A percentile compares a stretch with the other conserved stretches of the same genome.
Evolutionary conservation across 495 filamentous ascomycete species (phyloP).

Genomic region (Aspergillus funiculosus): DNA sequence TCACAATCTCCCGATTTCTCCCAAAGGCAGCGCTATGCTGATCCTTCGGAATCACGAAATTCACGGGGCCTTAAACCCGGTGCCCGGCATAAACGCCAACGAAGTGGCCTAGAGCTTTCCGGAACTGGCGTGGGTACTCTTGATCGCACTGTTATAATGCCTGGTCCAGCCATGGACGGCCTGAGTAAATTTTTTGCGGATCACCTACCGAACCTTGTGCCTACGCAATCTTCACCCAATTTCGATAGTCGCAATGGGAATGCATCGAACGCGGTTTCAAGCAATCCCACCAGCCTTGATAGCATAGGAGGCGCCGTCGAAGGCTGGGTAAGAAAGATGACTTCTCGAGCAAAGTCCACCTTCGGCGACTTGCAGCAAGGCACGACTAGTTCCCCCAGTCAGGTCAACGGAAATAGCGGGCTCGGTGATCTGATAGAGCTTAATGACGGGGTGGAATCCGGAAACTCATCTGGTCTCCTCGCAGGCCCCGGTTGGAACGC

Average conservation of each 20-base stretch:
- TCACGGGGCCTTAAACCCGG: conserved; percentile 16
- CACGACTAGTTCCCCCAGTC: conserved; percentile 28
- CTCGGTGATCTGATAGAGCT: conserved; percentile 81
- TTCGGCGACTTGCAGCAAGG: conserved; percentile 40
- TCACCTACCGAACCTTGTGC: conserved; percentile 66
- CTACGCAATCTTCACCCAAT: conserved; percentile 26
- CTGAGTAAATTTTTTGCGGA: conserved; percentile 73
- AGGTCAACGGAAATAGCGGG: conserved; percentile 33
- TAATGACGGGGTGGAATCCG: conserved; percentile 49
- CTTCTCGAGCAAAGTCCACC: conserved; percentile 43
- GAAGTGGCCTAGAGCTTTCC: conserved; percentile 49
- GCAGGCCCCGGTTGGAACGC: conserved; percentile 18
- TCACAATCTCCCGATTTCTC: conserved; percentile 19
- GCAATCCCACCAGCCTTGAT: conserved; percentile 59
- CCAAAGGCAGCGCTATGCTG: conserved; percentile 19
- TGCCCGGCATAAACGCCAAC: conserved; percentile 35
- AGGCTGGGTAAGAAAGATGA: conserved; percentile 79
- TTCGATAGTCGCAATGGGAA: conserved; percentile 37
- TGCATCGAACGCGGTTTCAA: conserved; percentile 37
- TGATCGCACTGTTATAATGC: conserved; percentile 56
- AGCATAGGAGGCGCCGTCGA: conserved; percentile 81
- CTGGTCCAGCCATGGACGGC: conserved; percentile 74
- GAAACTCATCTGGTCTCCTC: conserved; percentile 22
- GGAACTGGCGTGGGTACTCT: conserved; percentile 84
- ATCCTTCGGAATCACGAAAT: conserved; percentile 17